These are phyloP conservation scores for Phialophora macrospora DNA, from an alignment of 2,329 filamentous ascomycete genomes.

Conservation along the genomic window DNA sequence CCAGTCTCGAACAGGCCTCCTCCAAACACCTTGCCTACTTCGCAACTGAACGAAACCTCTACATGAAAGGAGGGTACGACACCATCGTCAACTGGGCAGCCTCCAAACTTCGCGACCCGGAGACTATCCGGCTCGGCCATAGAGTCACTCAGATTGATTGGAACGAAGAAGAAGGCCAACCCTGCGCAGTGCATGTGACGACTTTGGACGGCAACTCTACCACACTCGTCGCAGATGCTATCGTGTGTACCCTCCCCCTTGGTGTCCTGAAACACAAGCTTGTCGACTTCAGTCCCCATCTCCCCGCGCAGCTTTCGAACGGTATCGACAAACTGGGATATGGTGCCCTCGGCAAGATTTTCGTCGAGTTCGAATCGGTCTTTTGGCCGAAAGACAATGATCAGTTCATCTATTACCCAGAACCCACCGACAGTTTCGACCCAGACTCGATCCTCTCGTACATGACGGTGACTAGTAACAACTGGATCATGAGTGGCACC, in stretches of 20 bases:
- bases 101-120: slow-evolving; percentile 45
- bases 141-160: slow-evolving; percentile 48
- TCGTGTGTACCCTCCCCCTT: slow-evolving; percentile 49
- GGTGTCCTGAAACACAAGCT: slow-evolving; percentile 49
- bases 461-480: slow-evolving; percentile 51
- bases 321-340: slow-evolving; percentile 49
- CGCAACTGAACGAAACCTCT: slow-evolving; percentile 52
- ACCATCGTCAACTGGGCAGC: slow-evolving; percentile 51
- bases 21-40: slow-evolving; percentile 52
- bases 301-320: slow-evolving; percentile 46
- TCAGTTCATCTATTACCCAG: slow-evolving; percentile 53
- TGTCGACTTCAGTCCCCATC: slow-evolving; percentile 48
- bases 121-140: slow-evolving; percentile 47
- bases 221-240: slow-evolving; percentile 45
- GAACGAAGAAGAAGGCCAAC: slow-evolving; percentile 42
- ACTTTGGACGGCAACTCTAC: slow-evolving; percentile 25
- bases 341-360: slow-evolving; percentile 52
- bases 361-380: slow-evolving; percentile 51
- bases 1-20: slow-evolving; percentile 49
- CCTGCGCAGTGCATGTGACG: slow-evolving; percentile 37
- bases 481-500: slow-evolving; percentile 52
- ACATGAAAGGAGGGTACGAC: slow-evolving; percentile 55
- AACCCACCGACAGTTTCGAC: slow-evolving; percentile 44
- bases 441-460: slow-evolving; percentile 51
- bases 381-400: slow-evolving; percentile 55